Evolutionary conservation across 345 rosid genomes (phyloP), one percentile per base, ranked within the genome.

Genomic region (Camelina sativa): DNA sequence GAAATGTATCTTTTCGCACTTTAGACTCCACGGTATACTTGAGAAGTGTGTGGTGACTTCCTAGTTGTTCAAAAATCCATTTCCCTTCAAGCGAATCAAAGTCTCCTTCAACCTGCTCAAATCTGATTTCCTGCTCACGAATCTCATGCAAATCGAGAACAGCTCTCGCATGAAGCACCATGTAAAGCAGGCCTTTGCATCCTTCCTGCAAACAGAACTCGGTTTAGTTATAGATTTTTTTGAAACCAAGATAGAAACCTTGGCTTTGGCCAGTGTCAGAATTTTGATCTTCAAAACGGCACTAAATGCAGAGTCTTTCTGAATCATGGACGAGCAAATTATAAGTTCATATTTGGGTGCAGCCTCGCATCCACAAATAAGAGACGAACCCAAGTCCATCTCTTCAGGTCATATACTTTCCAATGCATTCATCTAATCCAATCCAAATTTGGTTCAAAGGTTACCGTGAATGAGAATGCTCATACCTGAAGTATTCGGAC

Each of bases 91-190:
- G 91, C 19, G 97, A 86, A 72, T 91, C 84, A 28, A 95, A 95
- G 76, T 95, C 99, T 63, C 99, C 99, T 81, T 95, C 97, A 2
- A 85, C 95, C 81, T 95, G 99, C 85, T 84, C 85, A 79, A 91
- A 95, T 79, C 86, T 84, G 72, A 95, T 86, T 87, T 94, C 96
- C 74, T 84, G 84, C 68, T 90, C 95, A 69, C 84, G 91, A 44
- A 55, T 86, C 79, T 95, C 99, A 68, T 86, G 76, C 80, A 95
- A 84, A 77, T 91, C 97, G 13, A 95, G 87, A 69, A 95, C 87
- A 78, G 91, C 97, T 56, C 97, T 89, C 3, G 97, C 97, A 77
- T 95, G 99, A 79, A 95, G 99, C 53, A 95, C 91, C 97, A 95
- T 90, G 80, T 95, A 95, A 61, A 94, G 72, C 58, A 91, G 85